A percentile compares a stretch with the other conserved stretches of the same genome.
Conservation (phyloP, 176 grass and related monocot species). For the Aegilops bicornis region DNA sequence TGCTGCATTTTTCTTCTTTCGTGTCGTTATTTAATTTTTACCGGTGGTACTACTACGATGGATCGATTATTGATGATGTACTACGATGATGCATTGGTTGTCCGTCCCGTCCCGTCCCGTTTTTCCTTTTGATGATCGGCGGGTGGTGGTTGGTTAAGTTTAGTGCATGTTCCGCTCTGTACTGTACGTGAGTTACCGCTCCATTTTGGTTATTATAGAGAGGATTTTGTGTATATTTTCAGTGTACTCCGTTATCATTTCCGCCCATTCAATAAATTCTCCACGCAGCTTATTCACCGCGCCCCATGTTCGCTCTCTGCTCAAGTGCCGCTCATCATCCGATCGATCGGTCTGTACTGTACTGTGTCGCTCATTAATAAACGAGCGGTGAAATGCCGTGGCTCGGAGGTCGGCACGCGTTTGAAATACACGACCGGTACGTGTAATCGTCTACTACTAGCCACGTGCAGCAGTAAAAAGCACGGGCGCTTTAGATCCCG, state of each 20-base stretch:
- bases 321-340: no score
- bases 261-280: constrained; percentile 22
- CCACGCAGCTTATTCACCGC: background rate
- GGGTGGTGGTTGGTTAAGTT: constrained; percentile 27
- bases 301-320: background rate
- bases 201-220: constrained; percentile 53
- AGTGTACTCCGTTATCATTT: constrained; percentile 37
- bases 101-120: constrained; percentile 5
- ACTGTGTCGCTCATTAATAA: background rate
- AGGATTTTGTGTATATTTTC: constrained; percentile 53
- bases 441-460: background rate
- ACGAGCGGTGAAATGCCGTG: background rate
- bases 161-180: constrained; percentile 29
- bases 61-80: constrained; percentile 43
- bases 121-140: constrained; percentile 32
- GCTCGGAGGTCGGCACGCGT: background rate
- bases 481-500: constrained; percentile 39
- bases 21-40: constrained; percentile 54
- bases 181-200: constrained; percentile 36
- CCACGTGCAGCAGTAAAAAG: constrained; percentile 35
- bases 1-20: background rate
- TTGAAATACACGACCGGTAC: background rate
- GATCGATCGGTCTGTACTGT: background rate
- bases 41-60: constrained; percentile 12
- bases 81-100: constrained; percentile 34